Conservation (phyloP, 2,329 filamentous ascomycete genomes). For the Ophiostoma novo-ulmi region DNA sequence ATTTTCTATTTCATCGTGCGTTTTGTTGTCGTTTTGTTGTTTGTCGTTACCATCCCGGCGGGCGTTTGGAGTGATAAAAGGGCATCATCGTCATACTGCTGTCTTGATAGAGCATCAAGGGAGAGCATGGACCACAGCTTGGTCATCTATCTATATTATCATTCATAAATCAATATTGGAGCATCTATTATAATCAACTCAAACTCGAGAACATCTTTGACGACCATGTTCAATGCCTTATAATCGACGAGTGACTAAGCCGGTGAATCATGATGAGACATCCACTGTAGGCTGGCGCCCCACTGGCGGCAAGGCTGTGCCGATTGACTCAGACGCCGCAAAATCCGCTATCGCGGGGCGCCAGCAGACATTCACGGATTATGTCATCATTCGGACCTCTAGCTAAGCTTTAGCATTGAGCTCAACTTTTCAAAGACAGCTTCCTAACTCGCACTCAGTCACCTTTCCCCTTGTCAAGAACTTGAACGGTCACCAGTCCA, state of each 20-base stretch:
- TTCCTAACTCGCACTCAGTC: not conserved
- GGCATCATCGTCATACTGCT: not conserved
- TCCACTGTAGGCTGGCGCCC: not conserved
- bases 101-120: slow-evolving; percentile 6
- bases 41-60: not conserved
- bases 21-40: not conserved
- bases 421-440: not conserved
- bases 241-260: not conserved
- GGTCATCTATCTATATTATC: not conserved
- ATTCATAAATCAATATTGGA: not conserved
- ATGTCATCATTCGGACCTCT: slow-evolving; percentile 7
- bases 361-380: not conserved
- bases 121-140: not conserved
- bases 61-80: slow-evolving; percentile 12
- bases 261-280: not conserved
- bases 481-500: not conserved
- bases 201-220: not conserved
- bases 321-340: slow-evolving; percentile 4
- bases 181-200: not conserved
- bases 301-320: not conserved
- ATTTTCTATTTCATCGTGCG: not conserved
- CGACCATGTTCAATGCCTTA: not conserved
- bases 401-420: not conserved
- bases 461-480: not conserved
- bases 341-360: slow-evolving; percentile 3